Evolutionary conservation across 129 eudicot genomes (phyloP), one percentile per base, ranked within the genome.

Genomic region (Centaurea solstitialis): DNA sequence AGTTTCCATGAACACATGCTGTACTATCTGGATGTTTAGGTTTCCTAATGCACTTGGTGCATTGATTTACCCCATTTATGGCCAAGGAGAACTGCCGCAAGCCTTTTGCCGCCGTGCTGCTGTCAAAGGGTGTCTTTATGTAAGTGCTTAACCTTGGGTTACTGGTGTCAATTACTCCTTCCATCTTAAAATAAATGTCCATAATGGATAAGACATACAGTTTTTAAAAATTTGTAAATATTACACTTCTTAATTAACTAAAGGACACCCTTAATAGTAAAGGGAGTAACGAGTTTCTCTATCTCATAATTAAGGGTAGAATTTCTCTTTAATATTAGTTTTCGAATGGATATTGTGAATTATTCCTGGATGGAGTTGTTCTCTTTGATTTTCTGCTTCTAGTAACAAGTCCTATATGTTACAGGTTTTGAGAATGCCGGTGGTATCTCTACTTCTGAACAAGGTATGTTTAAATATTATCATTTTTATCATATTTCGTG

Each of bases 51-150:
- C 97, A 81, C 89, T 82, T 78, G 97, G 99, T 68, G 98, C 98
- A 76, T 83, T 93, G 84, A 85, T 95, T 72, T 95, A 93, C 78
- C 99, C 99, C 72, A 76, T 95, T 70, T 95, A 95, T 84, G 99
- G 99, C 78, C 98, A 92, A 80, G 99, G 99, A 80, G 99, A 95
- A 82, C 85, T 93, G 70, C 87, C 97, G 69, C 99, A 93, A 83
- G 98, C 99, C 59, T 95, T 95, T 86, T 95, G 99, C 66, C 94
- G 99, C 8, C 97, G 99, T 83, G 99, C 99, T 83, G 99, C 99
- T 35, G 99, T 95, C 80, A 95, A 95, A 86, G 98, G 99, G 72
- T 95, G 97, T 82, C 80, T 93, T 69, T 88, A 93, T 89, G 99
- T 95, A 88, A 87, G 97, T 89, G 40, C 33, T 4, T 77, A 38